Base-by-base conservation (phyloP, 805 yeast species). In the Candida tammaniensis region DNA sequence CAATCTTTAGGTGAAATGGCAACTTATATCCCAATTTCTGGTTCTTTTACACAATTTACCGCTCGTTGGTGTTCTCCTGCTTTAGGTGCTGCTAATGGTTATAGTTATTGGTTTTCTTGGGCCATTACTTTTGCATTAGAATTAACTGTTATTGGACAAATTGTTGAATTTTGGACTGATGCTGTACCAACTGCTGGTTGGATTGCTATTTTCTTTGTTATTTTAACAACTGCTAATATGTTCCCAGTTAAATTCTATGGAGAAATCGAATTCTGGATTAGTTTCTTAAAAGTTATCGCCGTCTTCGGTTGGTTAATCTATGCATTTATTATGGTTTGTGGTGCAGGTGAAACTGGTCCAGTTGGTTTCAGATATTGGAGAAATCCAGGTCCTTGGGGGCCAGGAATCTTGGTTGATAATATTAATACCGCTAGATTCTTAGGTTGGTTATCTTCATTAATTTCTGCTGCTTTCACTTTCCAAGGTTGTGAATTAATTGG, bases 1-100 rank as follows among this genome's bases (percentile, higher is more conserved):
- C 88, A 82, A 52, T 72, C 82, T 3, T 61, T 83, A 37, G 89
- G 88, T 49, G 91, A 83, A 57, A 80, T 83, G 89, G 87, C 88
- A 32, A 82, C 88, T 7, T 79, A 72, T 44, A 78, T 82, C 12
- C 89, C 89, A 7, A 74, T 80, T 26, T 64, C 81, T 4, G 80
- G 80, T 36, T 79, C 86, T 0, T 80, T 82, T 58, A 74, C 83
- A 19, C 84, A 79, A 29, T 82, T 82, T 52, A 70, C 80, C n/a
- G 67, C 82, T 9, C 65, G 83, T 47, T 82, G 81, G 64, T 55
- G 80, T 19, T 76, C 82, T 4, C 82, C 81, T n/a, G 76, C 88
- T 6, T 55, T 80, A 24, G 91, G 89, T 37, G 82, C 79, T 26
- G 79, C 87, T 19, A 77, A 75, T 39, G 84, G 85, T 34, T 81